These are phyloP conservation scores for Chaetothyriales sp. DNA, from an alignment of 2,329 filamentous ascomycete species.

Conservation along the genomic window DNA sequence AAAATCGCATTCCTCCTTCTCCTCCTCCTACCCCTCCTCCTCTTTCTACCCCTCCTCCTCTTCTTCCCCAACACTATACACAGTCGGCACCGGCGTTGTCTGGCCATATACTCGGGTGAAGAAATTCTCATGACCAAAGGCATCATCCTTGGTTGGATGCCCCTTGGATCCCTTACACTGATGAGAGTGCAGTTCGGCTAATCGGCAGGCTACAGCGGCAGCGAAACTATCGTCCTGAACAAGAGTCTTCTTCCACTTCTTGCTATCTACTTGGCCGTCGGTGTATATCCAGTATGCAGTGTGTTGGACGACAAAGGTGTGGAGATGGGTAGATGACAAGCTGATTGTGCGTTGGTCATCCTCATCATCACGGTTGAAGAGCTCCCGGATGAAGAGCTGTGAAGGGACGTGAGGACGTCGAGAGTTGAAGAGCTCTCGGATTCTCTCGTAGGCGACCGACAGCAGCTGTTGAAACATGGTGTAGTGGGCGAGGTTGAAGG, in stretches of 20 bases:
- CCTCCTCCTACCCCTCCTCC: no score
- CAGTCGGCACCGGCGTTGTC: no score
- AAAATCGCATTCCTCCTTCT: no score
- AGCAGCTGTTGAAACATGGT: not conserved
- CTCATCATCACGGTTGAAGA: not conserved
- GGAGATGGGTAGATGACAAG: not conserved
- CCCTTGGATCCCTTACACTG: not conserved
- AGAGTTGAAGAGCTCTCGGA: not conserved
- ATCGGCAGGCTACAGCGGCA: not conserved
- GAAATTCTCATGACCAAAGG: not conserved
- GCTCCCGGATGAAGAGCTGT: not conserved
- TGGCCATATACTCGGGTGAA: not conserved
- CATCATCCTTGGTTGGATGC: not conserved
- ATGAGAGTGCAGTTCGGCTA: not conserved
- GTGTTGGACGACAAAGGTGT: not conserved
- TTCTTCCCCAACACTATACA: not conserved
- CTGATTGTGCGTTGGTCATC: not conserved
- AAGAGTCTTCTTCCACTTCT: not conserved
- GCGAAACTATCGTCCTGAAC: not conserved
- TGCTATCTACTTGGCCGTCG: not conserved
- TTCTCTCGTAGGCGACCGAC: not conserved
- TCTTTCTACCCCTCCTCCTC: not conserved
- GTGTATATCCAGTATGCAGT: not conserved
- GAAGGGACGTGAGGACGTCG: not conserved
- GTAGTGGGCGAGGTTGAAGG: not conserved